These are phyloP conservation scores for Microsporum ferrugineum DNA, from an alignment of 2,329 filamentous ascomycete genomes.

Conservation along the genomic window DNA sequence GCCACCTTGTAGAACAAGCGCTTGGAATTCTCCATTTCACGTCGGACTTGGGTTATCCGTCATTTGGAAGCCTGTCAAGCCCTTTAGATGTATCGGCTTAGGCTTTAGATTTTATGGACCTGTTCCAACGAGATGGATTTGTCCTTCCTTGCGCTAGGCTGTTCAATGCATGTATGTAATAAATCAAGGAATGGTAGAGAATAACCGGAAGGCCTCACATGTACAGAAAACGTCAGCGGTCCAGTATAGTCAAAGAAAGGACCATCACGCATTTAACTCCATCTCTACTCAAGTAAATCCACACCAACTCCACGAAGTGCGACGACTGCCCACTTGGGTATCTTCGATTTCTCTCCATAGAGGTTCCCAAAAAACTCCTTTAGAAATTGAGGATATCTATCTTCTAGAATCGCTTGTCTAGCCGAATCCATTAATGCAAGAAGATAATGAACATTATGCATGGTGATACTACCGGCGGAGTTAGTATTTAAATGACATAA, in stretches of 20 bases:
- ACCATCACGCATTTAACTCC: neutral
- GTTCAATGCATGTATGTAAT: neutral
- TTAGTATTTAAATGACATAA: conserved; percentile 3
- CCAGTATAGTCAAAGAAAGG: neutral
- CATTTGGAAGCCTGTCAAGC: no score
- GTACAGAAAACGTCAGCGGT: neutral
- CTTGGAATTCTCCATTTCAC: neutral
- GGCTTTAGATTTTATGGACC: no score
- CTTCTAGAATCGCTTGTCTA: conserved; percentile 67
- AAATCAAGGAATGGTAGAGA: neutral
- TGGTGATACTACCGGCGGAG: conserved; percentile 51
- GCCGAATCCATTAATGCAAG: conserved; percentile 68
- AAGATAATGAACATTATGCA: conserved; percentile 93
- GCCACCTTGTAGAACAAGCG: neutral
- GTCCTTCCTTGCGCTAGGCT: no score
- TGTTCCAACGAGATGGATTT: no score
- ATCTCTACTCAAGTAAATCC: conserved; percentile 44
- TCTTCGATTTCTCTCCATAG: conserved; percentile 55
- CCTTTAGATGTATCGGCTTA: no score
- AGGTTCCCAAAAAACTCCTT: conserved; percentile 64
- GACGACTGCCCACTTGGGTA: conserved; percentile 74
- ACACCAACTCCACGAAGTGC: conserved; percentile 71
- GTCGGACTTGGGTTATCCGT: neutral
- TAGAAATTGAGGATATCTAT: conserved; percentile 68
- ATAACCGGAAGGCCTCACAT: neutral